Evolutionary conservation across 805 yeast species (phyloP).

Genomic region (Myxozyma neglecta): DNA sequence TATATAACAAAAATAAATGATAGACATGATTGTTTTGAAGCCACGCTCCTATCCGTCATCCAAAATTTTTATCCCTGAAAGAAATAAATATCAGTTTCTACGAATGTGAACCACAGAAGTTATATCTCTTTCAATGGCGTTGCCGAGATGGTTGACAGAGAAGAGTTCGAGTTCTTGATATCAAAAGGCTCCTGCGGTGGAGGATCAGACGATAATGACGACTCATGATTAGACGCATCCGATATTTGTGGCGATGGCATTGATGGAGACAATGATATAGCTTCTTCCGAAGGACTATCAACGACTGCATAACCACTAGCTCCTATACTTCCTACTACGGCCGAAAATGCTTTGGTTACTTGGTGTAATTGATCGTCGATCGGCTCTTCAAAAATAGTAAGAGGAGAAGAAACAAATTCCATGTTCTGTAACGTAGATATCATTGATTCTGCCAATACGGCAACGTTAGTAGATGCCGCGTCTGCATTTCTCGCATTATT

Average conservation of each 20-base stretch:
- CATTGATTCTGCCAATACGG: conserved; percentile 2
- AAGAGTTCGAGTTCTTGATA: too few species aligned
- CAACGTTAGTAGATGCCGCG: not conserved
- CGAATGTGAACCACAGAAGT: too few species aligned
- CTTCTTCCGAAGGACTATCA: not conserved
- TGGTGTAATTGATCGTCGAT: not conserved
- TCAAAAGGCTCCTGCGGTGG: too few species aligned
- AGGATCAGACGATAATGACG: too few species aligned
- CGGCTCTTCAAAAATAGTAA: conserved; percentile 5
- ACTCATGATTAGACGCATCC: not conserved
- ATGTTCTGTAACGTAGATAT: not conserved
- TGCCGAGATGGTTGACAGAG: too few species aligned
- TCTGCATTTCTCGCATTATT: not conserved
- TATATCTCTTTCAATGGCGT: too few species aligned
- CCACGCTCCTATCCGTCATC: too few species aligned
- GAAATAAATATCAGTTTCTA: too few species aligned
- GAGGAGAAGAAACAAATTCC: not conserved
- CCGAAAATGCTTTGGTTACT: not conserved
- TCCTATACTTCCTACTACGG: not conserved
- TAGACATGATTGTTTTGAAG: too few species aligned
- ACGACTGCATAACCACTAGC: not conserved
- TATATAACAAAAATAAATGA: too few species aligned
- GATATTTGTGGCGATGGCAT: not conserved
- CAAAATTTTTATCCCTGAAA: too few species aligned
- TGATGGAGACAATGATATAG: not conserved